Evolutionary conservation across 1,139 yeast genomes (phyloP).

Genomic region (Pichia sp.): DNA sequence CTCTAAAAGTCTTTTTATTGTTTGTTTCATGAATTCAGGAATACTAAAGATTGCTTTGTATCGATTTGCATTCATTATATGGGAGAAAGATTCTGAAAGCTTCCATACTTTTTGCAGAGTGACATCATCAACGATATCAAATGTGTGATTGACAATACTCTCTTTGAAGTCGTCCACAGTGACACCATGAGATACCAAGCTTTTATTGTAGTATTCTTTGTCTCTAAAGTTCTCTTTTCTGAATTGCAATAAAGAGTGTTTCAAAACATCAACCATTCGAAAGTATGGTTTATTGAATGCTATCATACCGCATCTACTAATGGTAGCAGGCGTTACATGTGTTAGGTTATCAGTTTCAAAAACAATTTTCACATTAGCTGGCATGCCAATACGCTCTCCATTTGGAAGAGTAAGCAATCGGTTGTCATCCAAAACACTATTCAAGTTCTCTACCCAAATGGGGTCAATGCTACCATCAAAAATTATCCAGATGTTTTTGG

Average conservation of each 20-base stretch:
- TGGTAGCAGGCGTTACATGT: slow-evolving; percentile 84
- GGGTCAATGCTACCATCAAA: slow-evolving; percentile 96
- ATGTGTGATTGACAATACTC: neutral
- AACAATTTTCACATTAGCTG: slow-evolving; percentile 58
- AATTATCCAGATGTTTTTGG: slow-evolving; percentile 68
- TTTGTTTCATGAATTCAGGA: slow-evolving; percentile 21
- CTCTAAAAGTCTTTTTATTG: slow-evolving; percentile 37
- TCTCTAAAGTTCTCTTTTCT: slow-evolving; percentile 24
- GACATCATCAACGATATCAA: slow-evolving; percentile 3
- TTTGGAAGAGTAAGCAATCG: slow-evolving; percentile 76
- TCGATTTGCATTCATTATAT: neutral
- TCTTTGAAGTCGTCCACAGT: slow-evolving; percentile 16
- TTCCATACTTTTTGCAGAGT: slow-evolving; percentile 23
- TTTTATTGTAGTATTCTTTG: slow-evolving; percentile 24
- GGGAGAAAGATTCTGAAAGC: slow-evolving; percentile 19
- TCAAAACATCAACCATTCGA: slow-evolving; percentile 29
- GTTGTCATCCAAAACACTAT: slow-evolving; percentile 89
- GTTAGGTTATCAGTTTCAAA: slow-evolving; percentile 72
- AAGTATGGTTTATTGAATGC: slow-evolving; percentile 53
- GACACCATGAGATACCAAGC: slow-evolving; percentile 7
- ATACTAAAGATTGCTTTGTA: slow-evolving; percentile 6
- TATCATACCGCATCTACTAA: slow-evolving; percentile 89
- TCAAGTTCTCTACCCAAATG: slow-evolving; percentile 86
- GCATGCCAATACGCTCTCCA: slow-evolving; percentile 77
- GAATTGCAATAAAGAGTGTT: slow-evolving; percentile 16